phyloP scores from a whole-genome alignment of 768 basidiomycete genomes.

The Lactarius sp. region DNA sequence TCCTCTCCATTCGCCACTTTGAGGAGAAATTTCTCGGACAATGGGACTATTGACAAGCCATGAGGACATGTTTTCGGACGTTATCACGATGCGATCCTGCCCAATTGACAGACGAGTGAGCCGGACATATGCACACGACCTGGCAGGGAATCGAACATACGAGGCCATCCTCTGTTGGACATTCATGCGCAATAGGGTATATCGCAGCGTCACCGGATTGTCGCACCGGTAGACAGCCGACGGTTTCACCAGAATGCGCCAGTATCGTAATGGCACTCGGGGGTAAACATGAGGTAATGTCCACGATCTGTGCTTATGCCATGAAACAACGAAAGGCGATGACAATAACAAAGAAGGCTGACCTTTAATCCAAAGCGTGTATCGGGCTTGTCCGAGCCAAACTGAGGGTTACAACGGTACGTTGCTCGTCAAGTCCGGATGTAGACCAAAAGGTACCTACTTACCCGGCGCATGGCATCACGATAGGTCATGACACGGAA shows the following conservation, averaged over 20 bases:
- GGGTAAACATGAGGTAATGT: constrained; percentile 34
- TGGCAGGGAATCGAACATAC: constrained; percentile 29
- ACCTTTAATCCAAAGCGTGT: constrained; percentile 86
- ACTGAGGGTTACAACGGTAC: constrained; percentile 43
- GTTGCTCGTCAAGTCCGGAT: constrained; percentile 13
- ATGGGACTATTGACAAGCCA: constrained; percentile 44
- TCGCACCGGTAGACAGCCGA: constrained; percentile 36
- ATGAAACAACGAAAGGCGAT: constrained; percentile 1
- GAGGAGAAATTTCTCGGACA: constrained; percentile 14
- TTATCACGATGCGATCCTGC: constrained; percentile 49
- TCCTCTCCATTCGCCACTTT: not conserved
- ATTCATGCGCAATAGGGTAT: constrained; percentile 39
- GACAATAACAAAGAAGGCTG: constrained; percentile 25
- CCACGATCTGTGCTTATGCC: constrained; percentile 31
- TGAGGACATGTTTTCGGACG: constrained; percentile 39
- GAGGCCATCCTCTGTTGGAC: constrained; percentile 29
- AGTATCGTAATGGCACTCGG: constrained; percentile 28
- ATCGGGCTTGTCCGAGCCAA: constrained; percentile 94
- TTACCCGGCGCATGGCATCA: constrained; percentile 85
- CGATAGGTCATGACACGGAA: constrained; percentile 85
- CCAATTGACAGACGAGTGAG: constrained; percentile 7
- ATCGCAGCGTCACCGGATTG: constrained; percentile 31
- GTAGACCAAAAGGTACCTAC: constrained; percentile 27
- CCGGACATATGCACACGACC: not conserved
- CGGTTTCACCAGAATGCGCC: constrained; percentile 28